phyloP scores from a whole-genome alignment of 208 protist genomes.

The Trypanosoma theileri region DNA sequence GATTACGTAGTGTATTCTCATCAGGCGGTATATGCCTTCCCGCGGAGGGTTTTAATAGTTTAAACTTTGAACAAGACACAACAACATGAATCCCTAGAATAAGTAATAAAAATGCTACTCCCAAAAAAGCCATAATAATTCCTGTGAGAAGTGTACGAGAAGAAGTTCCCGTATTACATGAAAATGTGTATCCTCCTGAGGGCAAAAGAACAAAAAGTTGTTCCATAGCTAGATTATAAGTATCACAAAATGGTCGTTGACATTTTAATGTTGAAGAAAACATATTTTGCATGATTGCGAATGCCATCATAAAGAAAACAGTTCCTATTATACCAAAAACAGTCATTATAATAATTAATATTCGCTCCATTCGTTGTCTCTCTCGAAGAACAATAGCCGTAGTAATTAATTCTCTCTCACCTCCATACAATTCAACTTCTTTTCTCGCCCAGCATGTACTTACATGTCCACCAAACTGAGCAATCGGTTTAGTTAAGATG shows the following conservation, averaged over 20 bases:
- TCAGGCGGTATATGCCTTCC: no score
- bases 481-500: constrained; percentile 22
- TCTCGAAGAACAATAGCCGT: constrained; percentile 23
- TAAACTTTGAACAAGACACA: background rate
- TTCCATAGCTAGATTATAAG: constrained; percentile 36
- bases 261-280: constrained; percentile 37
- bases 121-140: constrained; percentile 24
- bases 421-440: constrained; percentile 15
- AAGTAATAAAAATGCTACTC: constrained; percentile 14
- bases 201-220: constrained; percentile 24
- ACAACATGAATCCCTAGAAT: background rate
- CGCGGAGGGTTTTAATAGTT: background rate
- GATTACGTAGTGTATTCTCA: no score
- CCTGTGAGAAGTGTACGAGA: constrained; percentile 27
- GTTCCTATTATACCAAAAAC: constrained; percentile 21
- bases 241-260: constrained; percentile 34
- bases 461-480: constrained; percentile 14
- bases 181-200: background rate
- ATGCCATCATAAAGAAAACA: constrained; percentile 33
- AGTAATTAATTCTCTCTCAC: constrained; percentile 20
- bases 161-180: constrained; percentile 26
- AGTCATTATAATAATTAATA: constrained; percentile 23
- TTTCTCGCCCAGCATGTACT: background rate
- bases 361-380: constrained; percentile 28
- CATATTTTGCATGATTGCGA: constrained; percentile 32